Evolutionary conservation across 2,329 filamentous ascomycete species (phyloP).

Genomic region (Aspergillus aculeatinus): DNA sequence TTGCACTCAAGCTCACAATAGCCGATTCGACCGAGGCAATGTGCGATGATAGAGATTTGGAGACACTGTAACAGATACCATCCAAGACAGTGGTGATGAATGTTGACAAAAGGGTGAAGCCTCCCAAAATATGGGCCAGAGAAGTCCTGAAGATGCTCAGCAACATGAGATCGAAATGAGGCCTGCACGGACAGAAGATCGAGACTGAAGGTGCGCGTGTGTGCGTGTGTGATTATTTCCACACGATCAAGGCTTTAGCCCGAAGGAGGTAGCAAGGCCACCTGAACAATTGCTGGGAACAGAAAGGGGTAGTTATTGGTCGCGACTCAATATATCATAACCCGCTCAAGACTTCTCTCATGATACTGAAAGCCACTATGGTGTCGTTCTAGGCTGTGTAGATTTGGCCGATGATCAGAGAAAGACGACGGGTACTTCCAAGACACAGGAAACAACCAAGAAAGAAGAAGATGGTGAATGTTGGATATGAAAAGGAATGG

Average conservation of each 20-base stretch:
- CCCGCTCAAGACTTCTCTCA: not conserved
- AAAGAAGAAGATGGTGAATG: constrained; percentile 1
- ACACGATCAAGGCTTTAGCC: not conserved
- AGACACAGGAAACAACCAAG: not conserved
- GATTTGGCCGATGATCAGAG: not conserved
- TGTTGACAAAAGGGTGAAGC: constrained; percentile 23
- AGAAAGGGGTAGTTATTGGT: not conserved
- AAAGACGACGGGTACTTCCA: not conserved
- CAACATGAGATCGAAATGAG: not conserved
- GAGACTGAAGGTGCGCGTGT: not conserved
- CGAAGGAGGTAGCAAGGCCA: not conserved
- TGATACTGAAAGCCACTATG: not conserved
- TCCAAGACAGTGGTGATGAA: constrained; percentile 30
- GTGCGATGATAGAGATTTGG: constrained; percentile 19
- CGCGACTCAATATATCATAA: not conserved
- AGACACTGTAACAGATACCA: constrained; percentile 28
- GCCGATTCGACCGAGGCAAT: constrained; percentile 23
- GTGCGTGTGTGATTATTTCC: not conserved
- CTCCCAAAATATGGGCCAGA: constrained; percentile 26
- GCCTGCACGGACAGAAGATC: not conserved
- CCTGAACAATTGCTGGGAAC: not conserved
- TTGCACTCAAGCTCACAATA: constrained; percentile 24
- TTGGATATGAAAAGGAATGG: constrained; percentile 6
- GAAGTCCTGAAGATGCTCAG: constrained; percentile 12
- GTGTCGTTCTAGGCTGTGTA: not conserved